Base-by-base conservation (phyloP, 176 grass and related monocot genomes). In the Cenchrus purpureus region DNA sequence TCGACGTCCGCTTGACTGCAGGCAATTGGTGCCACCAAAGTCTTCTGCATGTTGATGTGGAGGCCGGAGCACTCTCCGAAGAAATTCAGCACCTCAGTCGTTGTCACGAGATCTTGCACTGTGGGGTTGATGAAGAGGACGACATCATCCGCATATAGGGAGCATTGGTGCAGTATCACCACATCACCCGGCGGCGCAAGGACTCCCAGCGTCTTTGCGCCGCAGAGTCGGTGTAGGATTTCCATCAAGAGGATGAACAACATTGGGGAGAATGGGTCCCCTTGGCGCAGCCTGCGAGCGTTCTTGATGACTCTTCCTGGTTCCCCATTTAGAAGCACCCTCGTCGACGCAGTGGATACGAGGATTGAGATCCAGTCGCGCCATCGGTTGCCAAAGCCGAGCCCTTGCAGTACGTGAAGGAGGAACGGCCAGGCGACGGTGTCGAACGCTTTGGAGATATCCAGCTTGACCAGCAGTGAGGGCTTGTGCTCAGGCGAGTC, bases 41-140 rank as follows among this genome's bases (percentile, higher is more conserved):
- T n/a, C 3, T 70, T 70, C 0, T 3, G 0, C 1, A 70, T 3
- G 17, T 70, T 70, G 0, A 42, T 70, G 3, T 7, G 0, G 0
- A 70, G 17, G 0, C 67, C 40, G 2, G 67, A n/a, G 0, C 7
- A 16, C 0, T 19, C 0, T 0, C 40, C 66, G 2, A 69, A 69
- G 5, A 69, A 16, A 0, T 3, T 4, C 6, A 69, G 0, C 0
- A 45, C 6, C 0, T 6, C 40, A 0, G 0, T 16, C 0, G 7
- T 69, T 1, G 66, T 10, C 5, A 15, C 17, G 0, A 69, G 7
- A 6, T 69, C 66, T 1, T 45, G 66, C 6, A 0, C 7, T 0
- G 7, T 20, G 0, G 66, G 66, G 0, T 15, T 0, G 2, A 69
- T 0, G 7, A 69, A 69, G 2, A 69, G 2, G 7, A 44, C 1